Conservation (phyloP, 2,329 filamentous ascomycete genomes). For the Annulohypoxylon truncatum region DNA sequence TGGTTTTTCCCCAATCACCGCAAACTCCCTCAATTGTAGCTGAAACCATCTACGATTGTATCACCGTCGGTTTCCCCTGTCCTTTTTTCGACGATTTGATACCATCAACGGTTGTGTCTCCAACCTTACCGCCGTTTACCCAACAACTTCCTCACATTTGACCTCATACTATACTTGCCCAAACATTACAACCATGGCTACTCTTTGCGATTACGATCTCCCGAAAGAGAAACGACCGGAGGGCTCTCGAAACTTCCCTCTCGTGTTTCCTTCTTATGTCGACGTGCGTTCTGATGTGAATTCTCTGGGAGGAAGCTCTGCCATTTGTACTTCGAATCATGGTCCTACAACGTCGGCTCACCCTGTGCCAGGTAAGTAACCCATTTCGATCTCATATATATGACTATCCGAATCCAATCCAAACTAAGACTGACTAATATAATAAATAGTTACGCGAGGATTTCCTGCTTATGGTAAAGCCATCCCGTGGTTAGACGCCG, state of each 20-base stretch:
- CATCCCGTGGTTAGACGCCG: background rate
- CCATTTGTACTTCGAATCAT: background rate
- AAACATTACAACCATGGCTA: background rate
- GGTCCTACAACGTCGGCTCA: background rate
- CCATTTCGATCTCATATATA: background rate
- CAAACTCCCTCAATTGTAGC: background rate
- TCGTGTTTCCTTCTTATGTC: background rate
- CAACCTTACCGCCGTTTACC: too few species aligned
- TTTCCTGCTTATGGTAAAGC: constrained; percentile 3
- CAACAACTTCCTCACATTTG: too few species aligned
- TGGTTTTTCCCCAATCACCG: background rate
- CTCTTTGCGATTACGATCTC: background rate
- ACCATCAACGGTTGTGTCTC: too few species aligned
- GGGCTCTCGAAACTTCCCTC: constrained; percentile 8
- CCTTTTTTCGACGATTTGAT: too few species aligned
- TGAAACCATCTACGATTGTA: background rate
- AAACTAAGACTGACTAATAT: background rate
- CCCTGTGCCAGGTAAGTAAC: background rate
- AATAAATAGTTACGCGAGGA: background rate
- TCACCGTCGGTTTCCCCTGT: background rate
- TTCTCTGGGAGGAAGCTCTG: background rate
- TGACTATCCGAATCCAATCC: background rate
- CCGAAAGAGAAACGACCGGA: background rate
- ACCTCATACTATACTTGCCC: background rate
- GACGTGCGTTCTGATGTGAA: background rate